Base-by-base conservation (phyloP, 345 rosid species). In the Eucalyptus cladocalyx region DNA sequence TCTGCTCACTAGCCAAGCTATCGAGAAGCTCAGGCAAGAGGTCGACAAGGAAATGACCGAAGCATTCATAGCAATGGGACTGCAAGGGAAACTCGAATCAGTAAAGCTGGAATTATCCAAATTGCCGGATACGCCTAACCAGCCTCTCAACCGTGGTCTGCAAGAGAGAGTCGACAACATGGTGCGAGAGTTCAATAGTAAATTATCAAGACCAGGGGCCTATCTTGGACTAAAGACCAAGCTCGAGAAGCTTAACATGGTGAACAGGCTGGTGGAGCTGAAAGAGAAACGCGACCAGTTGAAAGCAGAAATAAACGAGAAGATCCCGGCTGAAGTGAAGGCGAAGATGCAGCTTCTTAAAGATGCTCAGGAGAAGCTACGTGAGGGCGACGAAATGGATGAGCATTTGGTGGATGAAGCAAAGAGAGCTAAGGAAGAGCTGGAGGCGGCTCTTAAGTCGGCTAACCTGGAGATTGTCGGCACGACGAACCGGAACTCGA, bases 201-300 rank as follows among this genome's bases (percentile, higher is more conserved):
- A 19, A 69, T 69, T 34, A 69, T 69, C 42, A 69, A 69, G 80
- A 8, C 80, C 80, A 69, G 80, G 43, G 24, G 43, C 80, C 80
- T 69, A 69, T 69, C 80, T 69, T 69, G 43, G 97, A 88, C 76
- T 97, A 90, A 96, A 94, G 89, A 93, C 91, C 88, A 91, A 94
- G 95, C 90, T 95, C 2, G 95, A 94, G 93, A 90, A 93, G 60
- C 94, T 95, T 91, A 96, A 95, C 90, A 89, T 95, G 90, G 96
- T 95, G 92, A 89, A 88, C 37, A 18, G 7, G 26, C 26, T 69
- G 80, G 95, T 92, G 40, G 98, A 94, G 88, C 89, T 95, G 54
- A 94, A 92, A 91, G 95, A 87, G 60, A 92, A 92, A 88, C 94
- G 93, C 88, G 96, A 95, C 49, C 92, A 89, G 92, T 90, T 96